These are phyloP conservation scores for Fusarium pininemorale DNA, from an alignment of 2,329 filamentous ascomycete species.

Conservation along the genomic window DNA sequence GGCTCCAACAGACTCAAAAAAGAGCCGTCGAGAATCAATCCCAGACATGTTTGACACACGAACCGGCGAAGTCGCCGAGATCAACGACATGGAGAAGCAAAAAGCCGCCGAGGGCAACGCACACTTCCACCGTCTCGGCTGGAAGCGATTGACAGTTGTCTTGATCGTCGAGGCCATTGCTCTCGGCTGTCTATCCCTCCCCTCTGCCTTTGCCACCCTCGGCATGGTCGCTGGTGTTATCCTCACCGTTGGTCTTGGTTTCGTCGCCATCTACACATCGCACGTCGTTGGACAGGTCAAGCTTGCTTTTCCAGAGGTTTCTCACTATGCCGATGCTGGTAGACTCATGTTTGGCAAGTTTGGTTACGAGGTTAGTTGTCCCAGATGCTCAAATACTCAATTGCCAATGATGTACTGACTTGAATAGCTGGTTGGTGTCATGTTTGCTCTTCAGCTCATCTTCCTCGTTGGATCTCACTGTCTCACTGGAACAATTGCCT, in stretches of 20 bases:
- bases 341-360: slow-evolving; percentile 67
- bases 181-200: slow-evolving; percentile 62
- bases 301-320: slow-evolving; percentile 63
- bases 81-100: slow-evolving; percentile 56
- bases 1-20: slow-evolving; percentile 17
- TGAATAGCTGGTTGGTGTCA: slow-evolving; percentile 61
- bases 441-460: slow-evolving; percentile 70
- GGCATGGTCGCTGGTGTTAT: slow-evolving; percentile 63
- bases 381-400: no score
- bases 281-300: slow-evolving; percentile 60
- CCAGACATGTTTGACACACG: slow-evolving; percentile 43
- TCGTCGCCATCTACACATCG: slow-evolving; percentile 59
- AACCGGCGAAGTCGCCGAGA: slow-evolving; percentile 51
- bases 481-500: slow-evolving; percentile 74
- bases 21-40: slow-evolving; percentile 1
- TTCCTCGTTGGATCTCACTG: slow-evolving; percentile 79
- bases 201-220: slow-evolving; percentile 60
- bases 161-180: slow-evolving; percentile 67
- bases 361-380: slow-evolving; percentile 59
- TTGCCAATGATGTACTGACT: background rate
- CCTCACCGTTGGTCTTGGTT: slow-evolving; percentile 53
- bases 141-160: slow-evolving; percentile 65
- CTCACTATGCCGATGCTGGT: slow-evolving; percentile 75
- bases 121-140: slow-evolving; percentile 63
- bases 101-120: slow-evolving; percentile 56